Conservation (phyloP, 306 rosid species). For the Rosa persica region DNA sequence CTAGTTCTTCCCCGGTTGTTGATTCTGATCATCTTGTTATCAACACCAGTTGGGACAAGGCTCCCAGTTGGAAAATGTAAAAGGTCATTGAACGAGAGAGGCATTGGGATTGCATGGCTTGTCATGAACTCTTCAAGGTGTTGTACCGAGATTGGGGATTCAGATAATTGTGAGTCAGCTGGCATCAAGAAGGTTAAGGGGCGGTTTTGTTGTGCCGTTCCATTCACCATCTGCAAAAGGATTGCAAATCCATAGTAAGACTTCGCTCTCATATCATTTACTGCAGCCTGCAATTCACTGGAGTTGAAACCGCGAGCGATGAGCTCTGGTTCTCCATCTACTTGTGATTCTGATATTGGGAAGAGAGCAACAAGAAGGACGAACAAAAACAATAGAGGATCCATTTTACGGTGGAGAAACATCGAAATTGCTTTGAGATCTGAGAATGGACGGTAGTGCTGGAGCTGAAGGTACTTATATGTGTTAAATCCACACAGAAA, state of each 20-base stretch:
- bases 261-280: slow-evolving; percentile 49
- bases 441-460: neutral
- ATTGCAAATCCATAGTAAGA: slow-evolving; percentile 53
- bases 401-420: slow-evolving; percentile 20
- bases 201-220: slow-evolving; percentile 31
- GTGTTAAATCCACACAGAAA: neutral
- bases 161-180: slow-evolving; percentile 43
- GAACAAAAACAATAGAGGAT: slow-evolving; percentile 19
- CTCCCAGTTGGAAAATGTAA: slow-evolving; percentile 63
- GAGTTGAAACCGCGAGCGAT: slow-evolving; percentile 24
- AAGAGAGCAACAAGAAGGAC: slow-evolving; percentile 26
- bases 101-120: slow-evolving; percentile 45
- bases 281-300: slow-evolving; percentile 42
- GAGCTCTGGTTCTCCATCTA: slow-evolving; percentile 1
- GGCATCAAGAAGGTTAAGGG: slow-evolving; percentile 58
- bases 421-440: neutral
- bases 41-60: slow-evolving; percentile 44
- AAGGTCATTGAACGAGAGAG: slow-evolving; percentile 45
- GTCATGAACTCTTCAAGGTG: slow-evolving; percentile 37
- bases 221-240: slow-evolving; percentile 59
- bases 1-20: slow-evolving; percentile 44
- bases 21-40: slow-evolving; percentile 43
- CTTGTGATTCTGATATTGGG: slow-evolving; percentile 30
- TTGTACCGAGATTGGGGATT: slow-evolving; percentile 29
- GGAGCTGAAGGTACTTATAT: neutral